A percentile compares a stretch with the other conserved stretches of the same genome.
Evolutionary conservation across 2,329 filamentous ascomycete species (phyloP).

Genomic region (Chrysoporthe puriensis): DNA sequence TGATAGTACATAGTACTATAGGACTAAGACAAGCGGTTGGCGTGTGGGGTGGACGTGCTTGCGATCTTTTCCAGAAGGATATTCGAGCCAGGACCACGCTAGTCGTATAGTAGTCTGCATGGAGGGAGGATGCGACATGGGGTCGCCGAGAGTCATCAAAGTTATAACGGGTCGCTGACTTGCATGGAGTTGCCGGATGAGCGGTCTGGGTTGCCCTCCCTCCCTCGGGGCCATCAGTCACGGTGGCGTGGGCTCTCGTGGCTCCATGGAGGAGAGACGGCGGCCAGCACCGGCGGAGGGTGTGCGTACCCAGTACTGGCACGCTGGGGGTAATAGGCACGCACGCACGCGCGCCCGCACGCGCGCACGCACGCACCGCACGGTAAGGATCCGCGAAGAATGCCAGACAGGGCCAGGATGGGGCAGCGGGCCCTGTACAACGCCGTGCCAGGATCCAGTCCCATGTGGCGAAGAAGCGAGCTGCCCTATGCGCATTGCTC

Average conservation of each 20-base stretch:
- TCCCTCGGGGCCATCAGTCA: not conserved
- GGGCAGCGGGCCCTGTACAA: conserved; percentile 5
- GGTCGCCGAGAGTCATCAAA: not conserved
- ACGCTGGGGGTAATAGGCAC: too few species aligned
- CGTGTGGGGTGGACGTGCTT: not conserved
- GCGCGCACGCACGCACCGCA: too few species aligned
- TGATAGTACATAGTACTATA: not conserved
- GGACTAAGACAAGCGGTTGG: not conserved
- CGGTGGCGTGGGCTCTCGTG: not conserved
- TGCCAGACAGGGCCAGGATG: not conserved
- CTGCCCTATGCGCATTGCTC: conserved; percentile 5
- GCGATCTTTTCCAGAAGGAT: conserved; percentile 3
- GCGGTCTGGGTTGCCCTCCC: conserved; percentile 3
- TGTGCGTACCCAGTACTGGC: too few species aligned
- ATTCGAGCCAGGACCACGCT: not conserved
- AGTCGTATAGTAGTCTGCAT: not conserved
- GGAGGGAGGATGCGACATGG: conserved; percentile 4
- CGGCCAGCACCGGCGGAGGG: too few species aligned
- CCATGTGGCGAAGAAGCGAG: conserved; percentile 7
- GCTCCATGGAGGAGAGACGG: not conserved
- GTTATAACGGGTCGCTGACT: not conserved
- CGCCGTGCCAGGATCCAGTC: not conserved
- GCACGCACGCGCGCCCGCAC: too few species aligned
- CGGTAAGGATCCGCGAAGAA: not conserved
- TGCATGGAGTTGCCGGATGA: conserved; percentile 10